phyloP scores from a whole-genome alignment of 148 eudicot species.

The Camellia sinensis region DNA sequence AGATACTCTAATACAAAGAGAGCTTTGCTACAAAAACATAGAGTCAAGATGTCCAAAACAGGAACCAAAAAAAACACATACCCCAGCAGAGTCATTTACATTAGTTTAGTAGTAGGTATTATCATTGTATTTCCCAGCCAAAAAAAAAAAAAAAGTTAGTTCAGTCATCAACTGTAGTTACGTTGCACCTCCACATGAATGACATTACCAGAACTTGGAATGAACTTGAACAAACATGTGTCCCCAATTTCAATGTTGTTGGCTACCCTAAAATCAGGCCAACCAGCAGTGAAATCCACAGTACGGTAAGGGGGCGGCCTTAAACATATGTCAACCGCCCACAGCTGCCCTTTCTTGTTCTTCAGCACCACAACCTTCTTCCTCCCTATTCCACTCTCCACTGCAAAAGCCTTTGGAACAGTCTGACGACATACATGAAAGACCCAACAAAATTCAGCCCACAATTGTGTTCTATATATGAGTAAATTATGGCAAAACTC shows the following conservation, averaged over 20 bases:
- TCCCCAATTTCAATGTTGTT: not conserved
- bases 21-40: not conserved
- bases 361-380: not conserved
- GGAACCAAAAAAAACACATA: not conserved
- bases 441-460: not conserved
- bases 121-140: too few relatives aligned
- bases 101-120: too few relatives aligned
- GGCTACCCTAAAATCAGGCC: not conserved
- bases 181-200: not conserved
- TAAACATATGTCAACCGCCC: not conserved
- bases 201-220: not conserved
- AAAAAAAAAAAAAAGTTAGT: too few relatives aligned
- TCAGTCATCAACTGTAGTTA: too few relatives aligned
- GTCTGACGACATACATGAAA: not conserved
- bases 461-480: too few relatives aligned
- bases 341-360: constrained; percentile 7
- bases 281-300: not conserved
- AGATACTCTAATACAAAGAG: too few relatives aligned
- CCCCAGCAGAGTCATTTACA: too few relatives aligned
- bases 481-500: too few relatives aligned
- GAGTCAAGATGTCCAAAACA: not conserved
- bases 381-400: not conserved
- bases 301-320: not conserved
- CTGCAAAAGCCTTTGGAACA: not conserved
- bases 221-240: constrained; percentile 6